Conservation (phyloP, 805 yeast species). For the Spathaspora gorwiae region DNA sequence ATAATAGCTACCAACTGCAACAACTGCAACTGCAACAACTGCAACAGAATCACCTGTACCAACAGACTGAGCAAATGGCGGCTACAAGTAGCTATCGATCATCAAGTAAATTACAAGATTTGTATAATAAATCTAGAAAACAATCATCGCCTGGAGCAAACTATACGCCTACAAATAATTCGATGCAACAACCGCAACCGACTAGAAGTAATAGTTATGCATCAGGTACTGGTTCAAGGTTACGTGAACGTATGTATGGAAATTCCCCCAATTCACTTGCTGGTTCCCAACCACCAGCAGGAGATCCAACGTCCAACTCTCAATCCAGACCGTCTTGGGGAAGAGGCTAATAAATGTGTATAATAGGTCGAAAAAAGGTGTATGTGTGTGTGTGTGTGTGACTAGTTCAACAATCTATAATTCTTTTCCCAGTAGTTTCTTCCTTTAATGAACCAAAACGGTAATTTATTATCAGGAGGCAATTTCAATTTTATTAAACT, state of each 20-base stretch:
- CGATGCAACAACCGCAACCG: constrained; percentile 16
- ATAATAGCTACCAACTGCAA: neutral
- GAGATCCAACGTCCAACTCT: neutral
- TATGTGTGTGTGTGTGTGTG: neutral
- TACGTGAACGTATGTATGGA: constrained; percentile 26
- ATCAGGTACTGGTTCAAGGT: constrained; percentile 22
- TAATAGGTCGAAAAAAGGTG: neutral
- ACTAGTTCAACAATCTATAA: constrained; percentile 4
- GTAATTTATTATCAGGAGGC: constrained; percentile 63
- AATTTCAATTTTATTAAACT: constrained; percentile 42
- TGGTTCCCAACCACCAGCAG: neutral
- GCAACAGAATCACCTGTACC: constrained; percentile 6
- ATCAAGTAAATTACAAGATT: constrained; percentile 32
- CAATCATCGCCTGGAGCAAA: constrained; percentile 33
- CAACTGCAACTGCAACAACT: constrained; percentile 3
- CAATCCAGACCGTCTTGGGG: neutral
- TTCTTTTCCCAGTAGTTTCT: constrained; percentile 59
- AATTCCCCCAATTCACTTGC: constrained; percentile 4
- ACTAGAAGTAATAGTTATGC: constrained; percentile 19
- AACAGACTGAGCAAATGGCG: constrained; percentile 2
- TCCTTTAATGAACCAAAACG: constrained; percentile 68
- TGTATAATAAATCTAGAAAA: constrained; percentile 38
- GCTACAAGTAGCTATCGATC: constrained; percentile 14
- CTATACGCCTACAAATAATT: constrained; percentile 12
- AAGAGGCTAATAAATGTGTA: neutral